Conservation (phyloP, 352 stramenopile species). For the Phytophthora palmivora region DNA sequence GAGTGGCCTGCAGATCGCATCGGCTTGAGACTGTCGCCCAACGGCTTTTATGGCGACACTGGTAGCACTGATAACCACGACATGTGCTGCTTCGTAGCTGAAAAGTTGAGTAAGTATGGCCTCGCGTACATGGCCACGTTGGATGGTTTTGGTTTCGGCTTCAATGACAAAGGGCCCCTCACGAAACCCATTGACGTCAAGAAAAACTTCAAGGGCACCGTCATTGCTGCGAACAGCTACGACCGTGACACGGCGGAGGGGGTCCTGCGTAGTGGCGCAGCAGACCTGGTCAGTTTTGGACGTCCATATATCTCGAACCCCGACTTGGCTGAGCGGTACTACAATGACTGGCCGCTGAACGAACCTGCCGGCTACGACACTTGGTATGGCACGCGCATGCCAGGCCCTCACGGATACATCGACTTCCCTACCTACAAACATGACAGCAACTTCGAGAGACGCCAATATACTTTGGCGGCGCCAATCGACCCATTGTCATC, state of each 20-base stretch:
- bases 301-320: constrained; percentile 43
- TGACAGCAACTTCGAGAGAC: background rate
- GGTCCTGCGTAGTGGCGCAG: constrained; percentile 24
- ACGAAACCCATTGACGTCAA: constrained; percentile 45
- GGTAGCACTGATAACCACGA: constrained; percentile 48
- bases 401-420: constrained; percentile 29
- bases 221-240: constrained; percentile 45
- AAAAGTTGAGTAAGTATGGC: constrained; percentile 39
- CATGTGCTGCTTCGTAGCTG: constrained; percentile 47
- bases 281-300: constrained; percentile 37
- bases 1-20: constrained; percentile 34
- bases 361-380: constrained; percentile 29
- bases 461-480: too few relatives aligned
- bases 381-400: constrained; percentile 33
- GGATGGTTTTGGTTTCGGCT: constrained; percentile 48
- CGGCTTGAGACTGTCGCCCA: constrained; percentile 40
- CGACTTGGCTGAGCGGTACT: constrained; percentile 34
- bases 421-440: constrained; percentile 31
- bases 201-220: constrained; percentile 37
- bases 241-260: constrained; percentile 43
- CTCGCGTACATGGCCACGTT: constrained; percentile 53
- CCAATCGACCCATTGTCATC: too few relatives aligned
- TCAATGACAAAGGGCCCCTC: constrained; percentile 40
- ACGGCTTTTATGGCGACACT: constrained; percentile 37
- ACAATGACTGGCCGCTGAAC: constrained; percentile 40